These are phyloP conservation scores for Fusarium brevicatenulatum DNA, from an alignment of 2,329 filamentous ascomycete genomes.

Conservation along the genomic window DNA sequence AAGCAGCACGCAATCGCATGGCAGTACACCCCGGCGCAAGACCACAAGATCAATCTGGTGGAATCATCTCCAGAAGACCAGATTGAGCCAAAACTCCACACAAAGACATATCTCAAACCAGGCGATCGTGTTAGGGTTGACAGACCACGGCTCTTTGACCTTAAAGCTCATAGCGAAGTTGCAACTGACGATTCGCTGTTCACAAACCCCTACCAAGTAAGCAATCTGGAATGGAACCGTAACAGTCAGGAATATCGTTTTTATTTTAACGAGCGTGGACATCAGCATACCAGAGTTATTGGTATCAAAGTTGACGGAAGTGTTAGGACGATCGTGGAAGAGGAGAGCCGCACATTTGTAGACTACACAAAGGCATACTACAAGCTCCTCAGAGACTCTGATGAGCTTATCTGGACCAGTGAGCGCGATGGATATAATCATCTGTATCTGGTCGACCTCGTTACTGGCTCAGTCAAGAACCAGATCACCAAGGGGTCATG, in stretches of 20 bases:
- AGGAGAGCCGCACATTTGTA: conserved; percentile 43
- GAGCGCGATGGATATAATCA: conserved; percentile 46
- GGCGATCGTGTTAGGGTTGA: conserved; percentile 41
- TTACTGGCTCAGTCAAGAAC: conserved; percentile 22
- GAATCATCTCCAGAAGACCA: conserved; percentile 45
- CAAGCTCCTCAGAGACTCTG: neutral
- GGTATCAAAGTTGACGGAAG: conserved; percentile 24
- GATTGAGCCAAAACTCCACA: conserved; percentile 41
- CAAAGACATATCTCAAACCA: conserved; percentile 40
- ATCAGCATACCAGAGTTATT: conserved; percentile 38
- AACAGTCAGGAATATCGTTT: conserved; percentile 42
- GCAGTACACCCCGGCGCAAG: conserved; percentile 38
- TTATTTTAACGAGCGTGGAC: conserved; percentile 44
- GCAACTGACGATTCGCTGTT: conserved; percentile 38
- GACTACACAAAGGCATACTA: conserved; percentile 38
- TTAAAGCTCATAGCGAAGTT: conserved; percentile 32
- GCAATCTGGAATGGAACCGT: conserved; percentile 40
- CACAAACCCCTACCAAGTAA: conserved; percentile 36
- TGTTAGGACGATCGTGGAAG: conserved; percentile 36
- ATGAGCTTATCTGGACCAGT: conserved; percentile 45
- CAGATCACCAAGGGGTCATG: conserved; percentile 45
- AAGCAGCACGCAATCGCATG: conserved; percentile 31
- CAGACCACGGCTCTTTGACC: conserved; percentile 42
- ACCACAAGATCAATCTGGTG: conserved; percentile 30
- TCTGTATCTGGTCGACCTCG: conserved; percentile 40